Evolutionary conservation across 192 early-diverging fungal species (phyloP).

Genomic region (Coemansia brasiliensis): DNA sequence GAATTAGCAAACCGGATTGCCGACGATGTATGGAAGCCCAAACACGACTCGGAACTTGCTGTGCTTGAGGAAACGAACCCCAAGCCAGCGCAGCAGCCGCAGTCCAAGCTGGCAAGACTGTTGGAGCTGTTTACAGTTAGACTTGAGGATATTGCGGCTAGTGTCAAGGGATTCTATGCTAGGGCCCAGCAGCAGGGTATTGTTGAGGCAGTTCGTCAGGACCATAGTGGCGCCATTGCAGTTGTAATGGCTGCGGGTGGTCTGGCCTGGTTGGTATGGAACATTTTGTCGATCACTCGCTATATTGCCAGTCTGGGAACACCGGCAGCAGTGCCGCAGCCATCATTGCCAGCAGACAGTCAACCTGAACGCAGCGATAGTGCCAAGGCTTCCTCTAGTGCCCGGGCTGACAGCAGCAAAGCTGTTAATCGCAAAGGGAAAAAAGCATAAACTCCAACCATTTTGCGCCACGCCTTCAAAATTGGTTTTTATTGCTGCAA

Average conservation of each 20-base stretch:
- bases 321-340: constrained; percentile 4
- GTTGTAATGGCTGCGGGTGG: constrained; percentile 26
- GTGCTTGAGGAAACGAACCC: constrained; percentile 32
- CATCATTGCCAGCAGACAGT: neutral
- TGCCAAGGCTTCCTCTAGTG: constrained; percentile 6
- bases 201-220: constrained; percentile 27
- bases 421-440: constrained; percentile 22
- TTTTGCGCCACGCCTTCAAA: constrained; percentile 4
- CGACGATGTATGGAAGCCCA: constrained; percentile 76
- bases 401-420: neutral
- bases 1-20: constrained; percentile 69
- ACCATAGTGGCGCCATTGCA: constrained; percentile 33
- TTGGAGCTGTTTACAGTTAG: constrained; percentile 29
- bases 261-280: constrained; percentile 45
- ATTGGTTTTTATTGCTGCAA: neutral
- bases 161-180: constrained; percentile 27
- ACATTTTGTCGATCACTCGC: constrained; percentile 18
- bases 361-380: neutral
- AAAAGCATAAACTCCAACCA: constrained; percentile 9
- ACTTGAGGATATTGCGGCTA: constrained; percentile 27
- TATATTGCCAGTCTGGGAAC: constrained; percentile 7
- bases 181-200: constrained; percentile 13
- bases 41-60: constrained; percentile 66
- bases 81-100: constrained; percentile 15
- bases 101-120: constrained; percentile 15